Evolutionary conservation across 1,139 yeast genomes (phyloP).

Genomic region (Debaryomyces subglobosus): DNA sequence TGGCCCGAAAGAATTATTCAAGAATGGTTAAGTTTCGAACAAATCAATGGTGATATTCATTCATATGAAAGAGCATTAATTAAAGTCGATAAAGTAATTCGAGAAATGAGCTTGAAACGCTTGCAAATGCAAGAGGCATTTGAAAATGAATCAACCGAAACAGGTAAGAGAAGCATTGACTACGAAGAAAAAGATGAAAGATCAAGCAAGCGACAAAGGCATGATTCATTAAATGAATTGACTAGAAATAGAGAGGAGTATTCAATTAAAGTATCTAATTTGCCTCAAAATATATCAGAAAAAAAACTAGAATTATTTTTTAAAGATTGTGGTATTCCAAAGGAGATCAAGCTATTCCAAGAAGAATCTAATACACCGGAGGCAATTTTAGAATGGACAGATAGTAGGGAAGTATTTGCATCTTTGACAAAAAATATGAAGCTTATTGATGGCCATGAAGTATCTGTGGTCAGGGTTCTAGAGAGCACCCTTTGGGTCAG

Average conservation of each 20-base stretch:
- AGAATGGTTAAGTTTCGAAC: conserved; percentile 47
- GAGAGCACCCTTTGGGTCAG: conserved; percentile 66
- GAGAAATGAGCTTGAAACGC: conserved; percentile 10
- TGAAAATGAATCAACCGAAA: not conserved
- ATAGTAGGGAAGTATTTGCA: conserved; percentile 52
- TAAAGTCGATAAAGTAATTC: conserved; percentile 23
- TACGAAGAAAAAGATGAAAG: conserved; percentile 6
- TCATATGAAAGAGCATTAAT: conserved; percentile 26
- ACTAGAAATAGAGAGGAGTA: conserved; percentile 60
- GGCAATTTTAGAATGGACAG: conserved; percentile 60
- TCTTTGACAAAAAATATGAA: conserved; percentile 66
- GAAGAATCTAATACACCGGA: conserved; percentile 20
- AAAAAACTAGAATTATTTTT: conserved; percentile 47
- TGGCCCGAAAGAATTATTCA: conserved; percentile 55
- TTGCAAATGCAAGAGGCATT: conserved; percentile 6
- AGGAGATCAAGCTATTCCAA: conserved; percentile 35
- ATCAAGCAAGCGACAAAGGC: conserved; percentile 11
- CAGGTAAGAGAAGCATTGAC: not conserved
- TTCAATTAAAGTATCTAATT: conserved; percentile 49
- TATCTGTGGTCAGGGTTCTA: conserved; percentile 49
- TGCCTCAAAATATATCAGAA: conserved; percentile 36
- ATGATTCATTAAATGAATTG: conserved; percentile 11
- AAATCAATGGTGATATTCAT: conserved; percentile 33
- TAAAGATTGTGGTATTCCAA: conserved; percentile 58
- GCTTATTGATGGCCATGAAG: conserved; percentile 38